Evolutionary conservation across 164 flowering plant genomes (phyloP), one percentile per base, ranked within the genome.

Genomic region (Taxillus chinensis): DNA sequence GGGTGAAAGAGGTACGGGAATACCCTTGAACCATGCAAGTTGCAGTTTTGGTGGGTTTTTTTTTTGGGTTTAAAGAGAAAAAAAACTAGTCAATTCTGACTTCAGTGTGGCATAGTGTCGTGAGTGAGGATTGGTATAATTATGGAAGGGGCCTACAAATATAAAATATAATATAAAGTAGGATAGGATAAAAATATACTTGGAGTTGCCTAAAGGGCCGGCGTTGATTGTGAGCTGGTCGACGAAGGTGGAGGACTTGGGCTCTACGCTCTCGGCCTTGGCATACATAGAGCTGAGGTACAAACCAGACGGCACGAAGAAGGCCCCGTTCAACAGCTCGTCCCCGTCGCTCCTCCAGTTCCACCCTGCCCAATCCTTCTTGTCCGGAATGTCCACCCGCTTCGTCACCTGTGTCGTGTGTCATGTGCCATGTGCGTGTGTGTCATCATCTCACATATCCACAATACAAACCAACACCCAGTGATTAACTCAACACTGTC

Each of bases 271-370:
- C 2, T 86, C 72, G 2, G 92, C 96, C 71, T 74, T 74, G 0
- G 78, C 68, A 54, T 84, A 90, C 67, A 60, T 77, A 0, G 64
- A 49, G 16, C 75, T 75, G 7, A 71, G 45, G 0, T 88, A 93
- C 4, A 52, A 74, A 2, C 96, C 96, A 0, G 96, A 90, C 6
- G 96, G 92, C 71, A 90, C 88, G 46, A 90, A 90, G 70, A 81
- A 90, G 2, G 96, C 96, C 9, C 95, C 96, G 50, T 90, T 87
- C 50, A 85, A 82, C 88, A 90, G 67, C n/a, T 76, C 13, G 70
- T 90, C 96, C 49, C 92, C 93, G 0, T 87, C 93, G 12, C 90
- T 81, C 68, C 92, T 84, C 96, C 96, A 90, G 55, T 85, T 81
- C 96, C 96, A 90, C 0, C 67, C 75, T 41, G 64, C 38, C 96